Percentiles rank a stretch among this genome's conserved stretches.
These are phyloP conservation scores for Teunomyces aglyptinius DNA, from an alignment of 805 yeast species.

Conservation along the genomic window DNA sequence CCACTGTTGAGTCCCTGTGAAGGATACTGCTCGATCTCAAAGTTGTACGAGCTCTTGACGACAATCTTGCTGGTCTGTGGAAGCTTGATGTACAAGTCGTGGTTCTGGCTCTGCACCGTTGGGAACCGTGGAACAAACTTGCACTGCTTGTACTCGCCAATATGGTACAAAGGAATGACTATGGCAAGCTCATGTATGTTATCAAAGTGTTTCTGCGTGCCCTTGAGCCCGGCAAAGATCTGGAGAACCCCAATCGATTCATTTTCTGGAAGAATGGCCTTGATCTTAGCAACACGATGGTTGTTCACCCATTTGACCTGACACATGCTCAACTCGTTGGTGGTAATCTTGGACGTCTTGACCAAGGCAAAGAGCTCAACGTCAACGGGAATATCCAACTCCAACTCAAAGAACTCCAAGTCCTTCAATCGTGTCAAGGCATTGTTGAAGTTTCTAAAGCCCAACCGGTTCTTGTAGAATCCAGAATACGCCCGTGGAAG, in stretches of 20 bases:
- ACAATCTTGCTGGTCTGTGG: slow-evolving; percentile 74
- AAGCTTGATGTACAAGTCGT: slow-evolving; percentile 77
- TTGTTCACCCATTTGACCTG: slow-evolving; percentile 71
- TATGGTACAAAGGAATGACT: slow-evolving; percentile 72
- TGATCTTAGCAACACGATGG: slow-evolving; percentile 68
- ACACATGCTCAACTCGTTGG: slow-evolving; percentile 59
- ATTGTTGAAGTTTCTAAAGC: slow-evolving; percentile 66
- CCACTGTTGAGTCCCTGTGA: slow-evolving; percentile 45
- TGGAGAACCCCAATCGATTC: slow-evolving; percentile 68
- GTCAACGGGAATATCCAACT: slow-evolving; percentile 65
- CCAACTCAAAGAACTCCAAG: slow-evolving; percentile 77
- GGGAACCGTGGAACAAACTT: slow-evolving; percentile 74
- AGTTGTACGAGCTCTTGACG: slow-evolving; percentile 58
- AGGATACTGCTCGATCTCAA: slow-evolving; percentile 63
- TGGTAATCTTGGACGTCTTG: slow-evolving; percentile 50
- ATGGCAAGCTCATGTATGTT: slow-evolving; percentile 67
- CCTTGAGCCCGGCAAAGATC: slow-evolving; percentile 68
- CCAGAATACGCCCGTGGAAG: slow-evolving; percentile 88
- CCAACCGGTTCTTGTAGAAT: slow-evolving; percentile 58
- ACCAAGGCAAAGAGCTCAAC: slow-evolving; percentile 64
- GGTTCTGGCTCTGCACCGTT: slow-evolving; percentile 61
- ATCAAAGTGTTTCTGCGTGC: slow-evolving; percentile 54
- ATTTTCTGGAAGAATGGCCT: slow-evolving; percentile 75
- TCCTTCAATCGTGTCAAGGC: slow-evolving; percentile 72
- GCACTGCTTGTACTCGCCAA: slow-evolving; percentile 59